Conservation (phyloP, 108 stramenopile species). For the Mayamaea pseudoterrestris region DNA sequence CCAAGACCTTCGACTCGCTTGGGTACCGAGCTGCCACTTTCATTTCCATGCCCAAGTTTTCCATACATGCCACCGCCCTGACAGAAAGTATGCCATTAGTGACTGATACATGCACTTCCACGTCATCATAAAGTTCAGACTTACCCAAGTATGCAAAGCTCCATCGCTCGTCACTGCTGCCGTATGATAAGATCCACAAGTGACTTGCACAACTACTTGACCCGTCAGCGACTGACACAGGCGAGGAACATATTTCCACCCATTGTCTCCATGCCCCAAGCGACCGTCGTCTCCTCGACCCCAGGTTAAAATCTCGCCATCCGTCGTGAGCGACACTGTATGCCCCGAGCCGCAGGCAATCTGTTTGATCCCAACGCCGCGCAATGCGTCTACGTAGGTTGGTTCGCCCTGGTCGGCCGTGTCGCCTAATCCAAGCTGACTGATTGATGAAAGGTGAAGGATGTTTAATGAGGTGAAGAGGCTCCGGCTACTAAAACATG, state of each 20-base stretch:
- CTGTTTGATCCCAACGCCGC: constrained; percentile 81
- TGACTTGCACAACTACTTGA: constrained; percentile 74
- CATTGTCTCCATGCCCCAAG: constrained; percentile 90
- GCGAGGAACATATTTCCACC: constrained; percentile 93
- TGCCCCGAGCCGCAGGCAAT: constrained; percentile 92
- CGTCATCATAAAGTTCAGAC: background rate
- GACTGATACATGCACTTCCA: background rate
- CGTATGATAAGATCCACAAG: constrained; percentile 90
- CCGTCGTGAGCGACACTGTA: constrained; percentile 83
- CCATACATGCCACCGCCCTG: constrained; percentile 98
- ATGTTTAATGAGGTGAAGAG: background rate
- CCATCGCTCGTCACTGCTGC: constrained; percentile 87
- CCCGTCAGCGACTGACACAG: constrained; percentile 69
- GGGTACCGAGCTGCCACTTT: constrained; percentile 85
- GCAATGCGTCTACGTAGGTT: constrained; percentile 80
- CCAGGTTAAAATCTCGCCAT: constrained; percentile 94
- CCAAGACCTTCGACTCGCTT: constrained; percentile 77
- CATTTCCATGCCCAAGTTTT: constrained; percentile 90
- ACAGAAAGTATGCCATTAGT: constrained; percentile 11
- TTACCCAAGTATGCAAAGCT: constrained; percentile 72
- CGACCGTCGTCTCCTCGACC: constrained; percentile 83
- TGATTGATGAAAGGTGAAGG: no score
- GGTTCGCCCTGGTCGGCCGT: constrained; percentile 80
- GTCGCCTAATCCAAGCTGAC: constrained; percentile 16
- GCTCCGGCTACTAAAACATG: background rate